Base-by-base conservation (phyloP, 1,139 yeast species). In the Magnusiomyces magnusii region DNA sequence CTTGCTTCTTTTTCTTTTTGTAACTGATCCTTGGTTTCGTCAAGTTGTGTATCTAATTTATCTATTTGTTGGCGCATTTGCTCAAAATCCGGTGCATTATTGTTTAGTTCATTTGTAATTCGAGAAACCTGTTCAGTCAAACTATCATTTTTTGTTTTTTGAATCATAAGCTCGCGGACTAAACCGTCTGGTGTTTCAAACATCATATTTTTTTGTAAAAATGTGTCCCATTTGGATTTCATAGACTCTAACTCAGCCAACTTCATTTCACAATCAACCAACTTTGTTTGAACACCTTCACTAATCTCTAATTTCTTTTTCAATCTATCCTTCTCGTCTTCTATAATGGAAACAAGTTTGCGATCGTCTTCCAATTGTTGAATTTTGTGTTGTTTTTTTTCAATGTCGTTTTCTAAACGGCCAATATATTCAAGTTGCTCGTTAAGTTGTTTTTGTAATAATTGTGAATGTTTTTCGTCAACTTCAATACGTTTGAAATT, bases 351-450 rank as follows among this genome's bases (percentile, higher is more conserved):
- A 24, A 78, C 78, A 17, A 80, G 73, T 59, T 73, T 75, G 56
- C 77, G 75, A 49, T 78, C 71, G 19, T 79, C 73, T 21, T 77
- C 73, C 23, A 78, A 67, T 27, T 73, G 73, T 56, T 76, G 75
- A 28, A 79, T 66, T 53, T 77, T 81, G 57, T 79, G 79, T 10
- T 80, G 74, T 60, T 81, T 81, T 55, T 78, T 77, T 25, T 78
- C 71, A 53, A 80, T 71, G 58, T 80, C 79, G 7, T 79, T 75
- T 60, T 85, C 87, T 50, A 86, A 70, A 55, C 82, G 80, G 55
- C 79, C 76, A 47, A 85, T 78, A 65, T 85, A 82, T 51, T 79
- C 76, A 58, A 83, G 75, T 60, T 87, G 81, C 59, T 76, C 85
- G 41, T 81, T 76, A 42, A 87, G 77, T 64, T 41, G 47, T 41